phyloP scores from a whole-genome alignment of 1,284 basidiomycete species.

The Ustilago tritici region DNA sequence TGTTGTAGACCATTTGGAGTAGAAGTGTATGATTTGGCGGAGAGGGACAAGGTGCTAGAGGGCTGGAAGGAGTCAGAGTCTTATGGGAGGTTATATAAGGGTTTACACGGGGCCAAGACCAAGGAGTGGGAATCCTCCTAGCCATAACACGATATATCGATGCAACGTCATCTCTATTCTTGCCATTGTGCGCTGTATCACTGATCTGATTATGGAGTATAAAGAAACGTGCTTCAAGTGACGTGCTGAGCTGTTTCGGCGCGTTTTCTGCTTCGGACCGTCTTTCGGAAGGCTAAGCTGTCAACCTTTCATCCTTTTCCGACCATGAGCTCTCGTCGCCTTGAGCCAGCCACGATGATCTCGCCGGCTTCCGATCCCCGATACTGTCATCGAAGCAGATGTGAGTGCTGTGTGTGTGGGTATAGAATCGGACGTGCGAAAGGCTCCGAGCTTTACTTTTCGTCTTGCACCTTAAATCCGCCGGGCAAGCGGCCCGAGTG shows the following conservation, averaged over 20 bases:
- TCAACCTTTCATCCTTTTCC: no score
- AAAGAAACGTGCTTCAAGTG: no score
- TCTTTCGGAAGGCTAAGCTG: no score
- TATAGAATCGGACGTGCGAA: not conserved
- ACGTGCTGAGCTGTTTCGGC: no score
- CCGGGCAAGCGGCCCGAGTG: not conserved
- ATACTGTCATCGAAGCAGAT: no score
- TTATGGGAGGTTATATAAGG: conserved; percentile 20
- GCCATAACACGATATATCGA: not conserved
- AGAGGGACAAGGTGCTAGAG: conserved; percentile 6
- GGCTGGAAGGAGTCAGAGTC: conserved; percentile 13
- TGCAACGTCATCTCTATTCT: not conserved
- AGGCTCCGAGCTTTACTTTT: conserved; percentile 11
- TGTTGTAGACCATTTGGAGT: conserved; percentile 43
- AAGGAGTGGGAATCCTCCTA: conserved; percentile 6
- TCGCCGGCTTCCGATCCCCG: no score
- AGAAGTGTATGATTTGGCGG: conserved; percentile 29
- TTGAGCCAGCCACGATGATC: no score
- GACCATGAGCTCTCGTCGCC: no score
- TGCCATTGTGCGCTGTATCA: no score
- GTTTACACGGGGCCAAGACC: conserved; percentile 12
- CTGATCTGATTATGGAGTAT: no score
- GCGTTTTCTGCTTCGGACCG: no score
- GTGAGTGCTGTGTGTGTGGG: no score
- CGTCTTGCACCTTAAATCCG: not conserved